These are phyloP conservation scores for Raffaelea arxii DNA, from an alignment of 2,329 filamentous ascomycete species.

Conservation along the genomic window DNA sequence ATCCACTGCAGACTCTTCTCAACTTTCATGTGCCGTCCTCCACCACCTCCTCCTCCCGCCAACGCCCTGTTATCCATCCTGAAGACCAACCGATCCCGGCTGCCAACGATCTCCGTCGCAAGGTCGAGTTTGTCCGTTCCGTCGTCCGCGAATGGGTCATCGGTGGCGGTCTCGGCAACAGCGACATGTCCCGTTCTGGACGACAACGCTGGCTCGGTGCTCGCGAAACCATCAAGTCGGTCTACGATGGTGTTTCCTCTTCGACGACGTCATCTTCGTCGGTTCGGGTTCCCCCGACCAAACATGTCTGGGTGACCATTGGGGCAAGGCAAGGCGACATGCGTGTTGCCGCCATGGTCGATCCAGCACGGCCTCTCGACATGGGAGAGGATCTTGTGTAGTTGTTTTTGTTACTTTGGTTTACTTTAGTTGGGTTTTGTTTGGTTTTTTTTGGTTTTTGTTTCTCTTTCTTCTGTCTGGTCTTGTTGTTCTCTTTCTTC, in stretches of 20 bases:
- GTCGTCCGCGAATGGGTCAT: conserved; percentile 62
- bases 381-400: conserved; percentile 40
- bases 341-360: conserved; percentile 44
- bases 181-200: conserved; percentile 43
- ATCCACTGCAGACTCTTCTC: conserved; percentile 62
- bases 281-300: conserved; percentile 25
- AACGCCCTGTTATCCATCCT: conserved; percentile 50
- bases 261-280: too few species aligned
- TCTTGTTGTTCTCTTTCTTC: background rate
- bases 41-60: conserved; percentile 36
- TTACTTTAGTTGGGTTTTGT: background rate
- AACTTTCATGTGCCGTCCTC: conserved; percentile 41
- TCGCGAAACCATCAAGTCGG: conserved; percentile 41
- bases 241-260: too few species aligned
- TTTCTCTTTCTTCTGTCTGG: background rate
- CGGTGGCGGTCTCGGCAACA: conserved; percentile 61
- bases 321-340: conserved; percentile 53
- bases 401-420: background rate
- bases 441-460: background rate
- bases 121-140: conserved; percentile 62
- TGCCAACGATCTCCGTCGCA: conserved; percentile 63
- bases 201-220: conserved; percentile 50
- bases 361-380: conserved; percentile 42
- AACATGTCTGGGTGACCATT: conserved; percentile 61
- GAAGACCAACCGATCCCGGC: conserved; percentile 55